Conservation (phyloP, 1,284 basidiomycete genomes). For the Xerocomus amazonicus region DNA sequence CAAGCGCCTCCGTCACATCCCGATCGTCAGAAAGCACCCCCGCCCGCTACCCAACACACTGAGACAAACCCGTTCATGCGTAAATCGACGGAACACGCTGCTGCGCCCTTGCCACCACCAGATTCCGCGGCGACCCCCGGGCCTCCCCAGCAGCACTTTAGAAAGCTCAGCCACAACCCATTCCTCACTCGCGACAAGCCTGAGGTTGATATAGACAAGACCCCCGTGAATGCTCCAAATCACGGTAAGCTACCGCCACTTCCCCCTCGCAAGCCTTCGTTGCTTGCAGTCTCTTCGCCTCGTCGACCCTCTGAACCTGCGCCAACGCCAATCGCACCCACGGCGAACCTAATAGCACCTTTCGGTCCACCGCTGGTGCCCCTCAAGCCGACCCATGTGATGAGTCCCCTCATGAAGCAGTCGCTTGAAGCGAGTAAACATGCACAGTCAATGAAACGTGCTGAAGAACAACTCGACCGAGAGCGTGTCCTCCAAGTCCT, state of each 20-base stretch:
- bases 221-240: neutral
- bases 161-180: constrained; percentile 31
- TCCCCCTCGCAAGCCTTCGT: constrained; percentile 34
- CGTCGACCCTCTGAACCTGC: constrained; percentile 24
- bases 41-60: constrained; percentile 3
- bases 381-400: constrained; percentile 40
- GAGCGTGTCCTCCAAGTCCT: constrained; percentile 68
- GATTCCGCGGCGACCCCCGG: constrained; percentile 25
- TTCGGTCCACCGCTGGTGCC: constrained; percentile 18
- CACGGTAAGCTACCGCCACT: constrained; percentile 30
- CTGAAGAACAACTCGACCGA: constrained; percentile 62
- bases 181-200: constrained; percentile 29
- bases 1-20: constrained; percentile 24
- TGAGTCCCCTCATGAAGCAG: constrained; percentile 62
- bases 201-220: constrained; percentile 10
- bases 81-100: constrained; percentile 18
- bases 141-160: constrained; percentile 18
- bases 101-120: neutral
- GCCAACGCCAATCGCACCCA: constrained; percentile 2
- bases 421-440: constrained; percentile 66
- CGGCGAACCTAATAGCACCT: constrained; percentile 2
- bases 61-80: constrained; percentile 30
- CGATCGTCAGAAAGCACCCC: constrained; percentile 18
- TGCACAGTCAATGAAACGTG: constrained; percentile 63
- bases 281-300: constrained; percentile 16